phyloP scores from a whole-genome alignment of 768 basidiomycete species.

The Trametes cubensis region DNA sequence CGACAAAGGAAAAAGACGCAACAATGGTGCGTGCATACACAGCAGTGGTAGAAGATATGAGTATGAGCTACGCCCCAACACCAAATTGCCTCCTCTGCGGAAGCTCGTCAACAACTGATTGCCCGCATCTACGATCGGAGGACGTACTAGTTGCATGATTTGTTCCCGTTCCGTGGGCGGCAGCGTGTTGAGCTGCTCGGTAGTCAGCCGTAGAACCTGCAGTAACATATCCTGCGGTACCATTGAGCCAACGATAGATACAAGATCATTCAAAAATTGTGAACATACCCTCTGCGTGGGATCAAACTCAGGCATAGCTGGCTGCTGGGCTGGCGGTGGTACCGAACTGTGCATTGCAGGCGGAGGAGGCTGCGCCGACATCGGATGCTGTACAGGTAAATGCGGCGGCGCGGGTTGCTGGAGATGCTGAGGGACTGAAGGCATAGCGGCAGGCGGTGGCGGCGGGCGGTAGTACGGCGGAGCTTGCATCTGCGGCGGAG shows the following conservation, averaged over 20 bases:
- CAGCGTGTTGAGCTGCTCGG: conserved; percentile 80
- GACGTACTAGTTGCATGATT: conserved; percentile 74
- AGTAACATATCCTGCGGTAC: conserved; percentile 70
- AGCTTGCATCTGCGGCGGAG: conserved; percentile 28
- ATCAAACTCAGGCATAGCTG: conserved; percentile 37
- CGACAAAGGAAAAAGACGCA: too few species aligned
- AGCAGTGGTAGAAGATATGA: neutral
- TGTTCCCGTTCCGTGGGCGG: conserved; percentile 78
- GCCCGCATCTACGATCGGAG: neutral
- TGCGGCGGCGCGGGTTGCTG: conserved; percentile 33
- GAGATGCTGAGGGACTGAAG: conserved; percentile 33
- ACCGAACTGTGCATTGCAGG: conserved; percentile 35
- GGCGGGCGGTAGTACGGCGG: conserved; percentile 31
- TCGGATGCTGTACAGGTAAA: conserved; percentile 35
- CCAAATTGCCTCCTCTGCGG: conserved; percentile 21
- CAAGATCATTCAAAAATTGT: neutral
- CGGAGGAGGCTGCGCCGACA: conserved; percentile 34
- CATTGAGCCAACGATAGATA: neutral
- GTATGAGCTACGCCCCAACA: neutral
- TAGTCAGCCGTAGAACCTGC: conserved; percentile 81
- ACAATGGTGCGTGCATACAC: too few species aligned
- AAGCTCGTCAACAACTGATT: neutral
- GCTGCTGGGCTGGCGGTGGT: conserved; percentile 37
- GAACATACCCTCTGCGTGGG: conserved; percentile 52
- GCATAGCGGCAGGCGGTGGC: conserved; percentile 37